Conservation (phyloP, 768 basidiomycete species). For the Leccinum aurantiacum region DNA sequence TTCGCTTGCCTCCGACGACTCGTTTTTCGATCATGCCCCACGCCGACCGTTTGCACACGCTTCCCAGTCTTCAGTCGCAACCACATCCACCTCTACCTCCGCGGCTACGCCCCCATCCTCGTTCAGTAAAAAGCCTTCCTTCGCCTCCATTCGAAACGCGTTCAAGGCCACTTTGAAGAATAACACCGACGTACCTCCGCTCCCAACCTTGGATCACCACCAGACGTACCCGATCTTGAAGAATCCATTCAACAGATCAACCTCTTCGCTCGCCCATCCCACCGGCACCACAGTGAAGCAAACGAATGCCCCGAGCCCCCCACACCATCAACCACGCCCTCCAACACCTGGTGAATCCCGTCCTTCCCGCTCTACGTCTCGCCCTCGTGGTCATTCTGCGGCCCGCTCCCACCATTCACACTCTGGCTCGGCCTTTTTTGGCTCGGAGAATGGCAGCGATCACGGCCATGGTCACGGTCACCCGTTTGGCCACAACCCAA, state of each 20-base stretch:
- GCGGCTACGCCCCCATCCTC: constrained; percentile 35
- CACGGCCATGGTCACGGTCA: constrained; percentile 46
- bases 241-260: constrained; percentile 82
- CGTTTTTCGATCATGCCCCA: constrained; percentile 57
- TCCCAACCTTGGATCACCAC: constrained; percentile 63
- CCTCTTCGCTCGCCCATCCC: constrained; percentile 65
- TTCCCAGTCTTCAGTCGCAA: constrained; percentile 68
- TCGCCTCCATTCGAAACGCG: constrained; percentile 83
- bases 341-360: constrained; percentile 53
- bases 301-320: constrained; percentile 47
- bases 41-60: constrained; percentile 67
- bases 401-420: constrained; percentile 79
- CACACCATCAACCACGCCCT: constrained; percentile 51
- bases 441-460: constrained; percentile 73
- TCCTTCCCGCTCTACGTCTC: constrained; percentile 36
- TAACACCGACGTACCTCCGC: constrained; percentile 66
- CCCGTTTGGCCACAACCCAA: constrained; percentile 31
- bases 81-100: constrained; percentile 35
- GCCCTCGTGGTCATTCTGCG: constrained; percentile 56
- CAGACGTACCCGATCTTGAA: constrained; percentile 70
- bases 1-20: constrained; percentile 77
- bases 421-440: constrained; percentile 69
- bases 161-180: constrained; percentile 65
- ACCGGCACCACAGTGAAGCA: constrained; percentile 40
- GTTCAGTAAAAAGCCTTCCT: constrained; percentile 79